Conservation (phyloP, 352 stramenopile genomes). For the Elongisporangium anandrum region DNA sequence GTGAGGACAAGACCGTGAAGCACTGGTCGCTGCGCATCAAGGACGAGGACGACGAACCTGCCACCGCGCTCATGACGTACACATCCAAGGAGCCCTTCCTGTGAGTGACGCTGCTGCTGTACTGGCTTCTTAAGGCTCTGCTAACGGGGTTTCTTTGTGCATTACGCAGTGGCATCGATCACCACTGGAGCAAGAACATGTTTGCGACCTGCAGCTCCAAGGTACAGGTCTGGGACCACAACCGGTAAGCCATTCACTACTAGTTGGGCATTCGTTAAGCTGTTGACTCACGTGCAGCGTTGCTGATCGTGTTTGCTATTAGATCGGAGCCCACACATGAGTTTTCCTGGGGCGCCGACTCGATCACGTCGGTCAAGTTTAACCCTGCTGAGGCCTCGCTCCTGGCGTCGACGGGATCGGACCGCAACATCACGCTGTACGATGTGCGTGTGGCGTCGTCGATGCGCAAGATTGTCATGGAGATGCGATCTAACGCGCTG, state of each 20-base stretch:
- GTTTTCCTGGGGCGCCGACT: constrained; percentile 94
- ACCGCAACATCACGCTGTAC: constrained; percentile 93
- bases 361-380: constrained; percentile 92
- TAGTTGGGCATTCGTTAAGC: background rate
- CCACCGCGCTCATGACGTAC: constrained; percentile 65
- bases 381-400: constrained; percentile 96
- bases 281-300: background rate
- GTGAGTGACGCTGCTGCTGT: constrained; percentile 25
- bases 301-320: background rate
- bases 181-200: constrained; percentile 94
- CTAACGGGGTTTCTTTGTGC: constrained; percentile 7
- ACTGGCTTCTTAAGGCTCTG: background rate
- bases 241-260: constrained; percentile 24
- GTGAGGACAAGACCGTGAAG: constrained; percentile 95
- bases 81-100: constrained; percentile 83
- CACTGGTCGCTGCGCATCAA: constrained; percentile 80
- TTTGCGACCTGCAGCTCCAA: constrained; percentile 91
- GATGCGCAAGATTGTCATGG: constrained; percentile 95
- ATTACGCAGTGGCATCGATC: constrained; percentile 94
- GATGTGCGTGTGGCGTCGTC: constrained; percentile 89
- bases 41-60: constrained; percentile 68
- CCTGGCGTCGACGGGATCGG: constrained; percentile 93
- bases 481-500: constrained; percentile 97
- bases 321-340: constrained; percentile 90
- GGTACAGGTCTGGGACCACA: constrained; percentile 96